Conservation (phyloP, 305 asterid species). For the Fraxinus velutina region DNA sequence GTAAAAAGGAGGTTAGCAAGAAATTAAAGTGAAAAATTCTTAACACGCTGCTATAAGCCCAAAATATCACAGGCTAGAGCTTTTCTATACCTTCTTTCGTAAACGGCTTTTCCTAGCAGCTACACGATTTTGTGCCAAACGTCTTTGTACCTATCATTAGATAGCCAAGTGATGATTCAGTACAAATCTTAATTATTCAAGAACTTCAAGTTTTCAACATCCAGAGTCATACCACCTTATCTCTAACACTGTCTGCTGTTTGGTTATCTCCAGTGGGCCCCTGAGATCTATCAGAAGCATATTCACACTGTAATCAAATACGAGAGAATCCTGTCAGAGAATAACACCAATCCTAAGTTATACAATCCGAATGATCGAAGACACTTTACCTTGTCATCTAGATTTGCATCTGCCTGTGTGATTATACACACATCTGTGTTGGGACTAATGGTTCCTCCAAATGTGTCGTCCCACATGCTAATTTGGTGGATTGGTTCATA, state of each 20-base stretch:
- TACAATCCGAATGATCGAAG: not conserved
- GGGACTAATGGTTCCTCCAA: conserved; percentile 47
- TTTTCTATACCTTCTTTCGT: conserved; percentile 65
- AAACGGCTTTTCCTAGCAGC: conserved; percentile 91
- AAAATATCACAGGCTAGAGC: not conserved
- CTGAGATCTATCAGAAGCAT: conserved; percentile 55
- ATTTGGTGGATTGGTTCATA: conserved; percentile 72
- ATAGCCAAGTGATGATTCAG: not conserved
- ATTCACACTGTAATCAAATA: conserved; percentile 46
- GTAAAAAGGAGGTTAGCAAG: not conserved
- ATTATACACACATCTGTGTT: conserved; percentile 40
- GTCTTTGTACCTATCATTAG: conserved; percentile 55
- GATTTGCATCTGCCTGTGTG: conserved; percentile 39
- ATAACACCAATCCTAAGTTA: not conserved
- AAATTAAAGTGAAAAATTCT: not conserved
- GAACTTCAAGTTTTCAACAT: not conserved
- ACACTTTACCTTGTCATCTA: conserved; percentile 54
- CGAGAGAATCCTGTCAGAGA: not conserved
- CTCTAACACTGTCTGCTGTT: conserved; percentile 45
- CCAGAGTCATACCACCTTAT: conserved; percentile 44
- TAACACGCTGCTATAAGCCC: not conserved
- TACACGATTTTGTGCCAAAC: conserved; percentile 90
- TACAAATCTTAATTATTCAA: not conserved
- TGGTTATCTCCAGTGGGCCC: conserved; percentile 54
- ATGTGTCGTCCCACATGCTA: conserved; percentile 79